Evolutionary conservation across 306 rosid species (phyloP).

Genomic region (Prunus kanzakura): DNA sequence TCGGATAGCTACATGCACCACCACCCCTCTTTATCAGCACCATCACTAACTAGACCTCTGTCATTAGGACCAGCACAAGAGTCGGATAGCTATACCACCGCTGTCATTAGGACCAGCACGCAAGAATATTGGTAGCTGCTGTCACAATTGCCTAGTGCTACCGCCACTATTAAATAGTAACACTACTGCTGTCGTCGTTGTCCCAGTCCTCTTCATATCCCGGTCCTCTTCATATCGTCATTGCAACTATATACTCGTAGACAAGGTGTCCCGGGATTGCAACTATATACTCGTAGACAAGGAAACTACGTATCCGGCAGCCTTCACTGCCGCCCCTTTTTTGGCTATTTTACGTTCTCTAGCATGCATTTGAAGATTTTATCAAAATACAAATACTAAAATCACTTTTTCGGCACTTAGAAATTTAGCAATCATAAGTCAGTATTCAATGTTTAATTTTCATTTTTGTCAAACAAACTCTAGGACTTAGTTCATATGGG

Average conservation of each 20-base stretch:
- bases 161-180: background rate
- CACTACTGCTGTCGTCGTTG: background rate
- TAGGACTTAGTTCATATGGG: no score
- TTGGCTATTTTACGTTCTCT: no score
- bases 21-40: no score
- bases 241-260: background rate
- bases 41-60: background rate
- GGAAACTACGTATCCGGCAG: background rate
- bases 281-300: background rate
- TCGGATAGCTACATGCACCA: no score
- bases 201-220: background rate
- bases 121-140: background rate
- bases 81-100: background rate
- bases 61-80: background rate
- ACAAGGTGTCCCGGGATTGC: no score
- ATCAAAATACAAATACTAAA: no score
- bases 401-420: no score
- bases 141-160: background rate
- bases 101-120: background rate
- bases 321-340: background rate
- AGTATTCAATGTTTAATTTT: no score
- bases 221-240: background rate
- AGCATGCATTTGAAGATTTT: no score
- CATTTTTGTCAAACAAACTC: no score
- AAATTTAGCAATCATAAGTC: no score